A percentile compares a stretch with the other conserved stretches of the same genome.
Conservation (phyloP, 106 monocot genomes). For the Chionographis japonica region DNA sequence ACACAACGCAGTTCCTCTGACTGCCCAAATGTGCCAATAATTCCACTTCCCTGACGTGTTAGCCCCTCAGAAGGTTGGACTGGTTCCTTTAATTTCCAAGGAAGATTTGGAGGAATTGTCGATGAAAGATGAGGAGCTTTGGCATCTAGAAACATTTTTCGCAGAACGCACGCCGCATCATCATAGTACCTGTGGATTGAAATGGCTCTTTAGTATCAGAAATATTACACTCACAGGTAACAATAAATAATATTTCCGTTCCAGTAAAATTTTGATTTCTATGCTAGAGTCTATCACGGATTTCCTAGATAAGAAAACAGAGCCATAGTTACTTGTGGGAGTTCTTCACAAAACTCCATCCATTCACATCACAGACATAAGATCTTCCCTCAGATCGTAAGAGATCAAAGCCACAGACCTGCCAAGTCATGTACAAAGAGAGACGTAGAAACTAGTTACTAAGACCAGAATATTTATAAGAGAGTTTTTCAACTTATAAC, state of each 20-base stretch:
- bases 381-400: slow-evolving; percentile 91
- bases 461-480: background rate
- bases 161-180: slow-evolving; percentile 92
- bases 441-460: background rate
- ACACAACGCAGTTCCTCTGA: slow-evolving; percentile 97
- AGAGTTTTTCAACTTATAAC: too few relatives aligned
- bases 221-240: background rate
- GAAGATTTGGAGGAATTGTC: slow-evolving; percentile 83
- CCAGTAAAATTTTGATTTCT: background rate
- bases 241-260: background rate
- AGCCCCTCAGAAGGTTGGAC: slow-evolving; percentile 63
- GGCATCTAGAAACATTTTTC: slow-evolving; percentile 97
- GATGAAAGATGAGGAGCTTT: slow-evolving; percentile 99
- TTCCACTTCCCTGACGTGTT: slow-evolving; percentile 90
- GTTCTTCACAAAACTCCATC: slow-evolving; percentile 99
- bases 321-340: slow-evolving; percentile 80
- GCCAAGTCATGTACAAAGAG: slow-evolving; percentile 6
- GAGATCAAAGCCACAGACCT: slow-evolving; percentile 99
- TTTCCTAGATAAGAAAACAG: background rate
- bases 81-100: slow-evolving; percentile 91
- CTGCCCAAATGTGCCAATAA: slow-evolving; percentile 91
- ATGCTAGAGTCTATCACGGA: background rate
- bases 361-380: slow-evolving; percentile 99
- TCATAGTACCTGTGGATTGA: slow-evolving; percentile 80
- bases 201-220: background rate